Evolutionary conservation across 495 filamentous ascomycete genomes (phyloP).

Genomic region (Amniculicola lignicola): DNA sequence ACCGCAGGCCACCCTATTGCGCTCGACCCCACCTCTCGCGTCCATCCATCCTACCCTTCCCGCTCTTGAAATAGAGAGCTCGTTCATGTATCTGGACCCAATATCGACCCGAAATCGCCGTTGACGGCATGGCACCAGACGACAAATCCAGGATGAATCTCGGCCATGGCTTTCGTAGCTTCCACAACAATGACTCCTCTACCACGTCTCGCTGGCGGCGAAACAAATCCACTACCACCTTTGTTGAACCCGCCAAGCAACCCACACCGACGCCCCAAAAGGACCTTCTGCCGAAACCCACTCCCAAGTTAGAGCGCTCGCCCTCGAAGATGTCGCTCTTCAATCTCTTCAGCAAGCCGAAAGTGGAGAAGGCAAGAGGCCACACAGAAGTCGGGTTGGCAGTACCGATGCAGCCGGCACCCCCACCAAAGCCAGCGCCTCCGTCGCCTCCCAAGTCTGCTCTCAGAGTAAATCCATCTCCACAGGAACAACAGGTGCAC

Average conservation of each 20-base stretch:
- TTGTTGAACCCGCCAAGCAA: conserved; percentile 17
- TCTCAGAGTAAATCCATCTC: conserved; percentile 19
- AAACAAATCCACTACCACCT: conserved; percentile 18
- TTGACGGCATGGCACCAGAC: conserved; percentile 30
- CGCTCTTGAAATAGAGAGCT: background rate
- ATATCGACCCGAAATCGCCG: conserved; percentile 12
- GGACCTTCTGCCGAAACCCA: conserved; percentile 9
- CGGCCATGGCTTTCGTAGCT: conserved; percentile 7
- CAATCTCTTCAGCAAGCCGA: conserved; percentile 44
- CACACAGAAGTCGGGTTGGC: conserved; percentile 39
- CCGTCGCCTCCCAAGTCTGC: conserved; percentile 24
- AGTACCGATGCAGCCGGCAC: conserved; percentile 26
- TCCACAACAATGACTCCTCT: background rate
- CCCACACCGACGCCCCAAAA: conserved; percentile 6
- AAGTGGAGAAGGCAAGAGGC: conserved; percentile 43
- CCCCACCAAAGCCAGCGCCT: conserved; percentile 13
- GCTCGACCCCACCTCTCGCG: background rate
- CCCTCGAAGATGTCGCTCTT: conserved; percentile 45
- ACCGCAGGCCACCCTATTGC: conserved; percentile 11
- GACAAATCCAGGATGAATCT: conserved; percentile 18
- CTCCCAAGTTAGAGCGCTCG: conserved; percentile 28
- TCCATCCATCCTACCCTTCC: conserved; percentile 6
- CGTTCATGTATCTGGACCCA: conserved; percentile 23
- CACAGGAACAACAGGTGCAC: conserved; percentile 16
- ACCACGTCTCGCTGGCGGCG: conserved; percentile 30